phyloP scores from a whole-genome alignment of 306 rosid species.

The Pterocarpus macrocarpus region DNA sequence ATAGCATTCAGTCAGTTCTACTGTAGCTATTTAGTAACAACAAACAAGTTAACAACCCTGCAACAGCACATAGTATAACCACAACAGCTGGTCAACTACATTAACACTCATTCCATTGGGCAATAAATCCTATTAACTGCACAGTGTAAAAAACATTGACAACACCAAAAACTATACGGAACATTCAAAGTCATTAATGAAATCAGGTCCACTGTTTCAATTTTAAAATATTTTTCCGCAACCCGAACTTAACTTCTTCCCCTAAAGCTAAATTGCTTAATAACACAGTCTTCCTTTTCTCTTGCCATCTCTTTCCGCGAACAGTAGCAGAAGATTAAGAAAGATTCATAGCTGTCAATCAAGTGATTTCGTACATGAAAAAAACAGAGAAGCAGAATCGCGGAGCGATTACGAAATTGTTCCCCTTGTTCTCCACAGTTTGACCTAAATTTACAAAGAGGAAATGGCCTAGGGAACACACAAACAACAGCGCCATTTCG shows the following conservation, averaged over 20 bases:
- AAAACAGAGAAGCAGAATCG: not conserved
- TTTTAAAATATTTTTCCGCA: not conserved
- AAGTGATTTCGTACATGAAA: not conserved
- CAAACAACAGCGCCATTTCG: conserved; percentile 38
- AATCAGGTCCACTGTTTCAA: conserved; percentile 20
- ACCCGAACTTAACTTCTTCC: not conserved
- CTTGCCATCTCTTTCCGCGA: not conserved
- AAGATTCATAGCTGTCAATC: conserved; percentile 21
- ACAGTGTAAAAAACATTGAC: not conserved
- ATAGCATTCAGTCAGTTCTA: conserved; percentile 27
- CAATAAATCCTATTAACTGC: conserved; percentile 11
- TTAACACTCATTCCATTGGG: not conserved
- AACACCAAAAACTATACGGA: conserved; percentile 12
- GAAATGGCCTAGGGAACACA: conserved; percentile 13
- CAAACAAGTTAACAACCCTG: conserved; percentile 34
- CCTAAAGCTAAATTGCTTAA: conserved; percentile 25
- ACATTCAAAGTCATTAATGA: not conserved
- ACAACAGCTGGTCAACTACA: conserved; percentile 3
- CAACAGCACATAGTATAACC: not conserved
- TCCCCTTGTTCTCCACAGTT: conserved; percentile 26
- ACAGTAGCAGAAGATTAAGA: conserved; percentile 9
- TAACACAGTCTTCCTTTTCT: conserved; percentile 12
- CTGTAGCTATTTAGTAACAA: conserved; percentile 9
- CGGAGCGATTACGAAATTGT: not conserved
- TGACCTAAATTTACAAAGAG: conserved; percentile 43